Evolutionary conservation across 345 rosid species (phyloP).

Genomic region (Lepidium sativum): DNA sequence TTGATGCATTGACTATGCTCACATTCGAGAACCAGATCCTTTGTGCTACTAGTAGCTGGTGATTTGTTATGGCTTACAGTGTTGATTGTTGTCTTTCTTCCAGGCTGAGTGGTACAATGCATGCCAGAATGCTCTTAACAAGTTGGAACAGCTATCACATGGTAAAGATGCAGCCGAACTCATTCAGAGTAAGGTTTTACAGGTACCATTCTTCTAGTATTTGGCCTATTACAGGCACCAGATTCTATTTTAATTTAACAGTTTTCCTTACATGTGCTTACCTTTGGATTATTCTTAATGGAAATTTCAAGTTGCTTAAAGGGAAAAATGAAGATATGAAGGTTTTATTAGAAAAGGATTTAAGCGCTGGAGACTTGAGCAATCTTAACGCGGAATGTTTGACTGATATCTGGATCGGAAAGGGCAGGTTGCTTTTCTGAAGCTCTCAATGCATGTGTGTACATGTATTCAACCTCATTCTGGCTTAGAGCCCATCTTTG

Average conservation of each 20-base stretch:
- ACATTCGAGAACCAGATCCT: slow-evolving; percentile 1
- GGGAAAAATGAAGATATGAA: slow-evolving; percentile 69
- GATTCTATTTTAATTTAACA: background rate
- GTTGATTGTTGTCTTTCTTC: slow-evolving; percentile 12
- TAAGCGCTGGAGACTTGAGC: slow-evolving; percentile 64
- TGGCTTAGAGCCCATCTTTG: slow-evolving; percentile 5
- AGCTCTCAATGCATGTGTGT: slow-evolving; percentile 22
- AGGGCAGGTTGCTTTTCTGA: slow-evolving; percentile 59
- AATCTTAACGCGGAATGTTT: slow-evolving; percentile 78
- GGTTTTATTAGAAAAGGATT: slow-evolving; percentile 47
- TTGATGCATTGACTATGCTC: slow-evolving; percentile 3
- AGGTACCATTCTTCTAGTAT: slow-evolving; percentile 39
- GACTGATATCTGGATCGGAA: slow-evolving; percentile 95
- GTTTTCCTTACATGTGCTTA: background rate
- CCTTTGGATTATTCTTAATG: slow-evolving; percentile 17
- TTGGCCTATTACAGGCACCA: background rate
- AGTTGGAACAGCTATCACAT: slow-evolving; percentile 54
- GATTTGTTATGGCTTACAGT: slow-evolving; percentile 7
- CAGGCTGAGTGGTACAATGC: slow-evolving; percentile 87
- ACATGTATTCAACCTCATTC: slow-evolving; percentile 15
- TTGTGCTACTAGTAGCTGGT: slow-evolving; percentile 7
- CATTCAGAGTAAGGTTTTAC: slow-evolving; percentile 64
- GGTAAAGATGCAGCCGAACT: slow-evolving; percentile 62
- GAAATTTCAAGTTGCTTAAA: slow-evolving; percentile 45
- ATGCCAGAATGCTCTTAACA: slow-evolving; percentile 61